Evolutionary conservation across 768 basidiomycete genomes (phyloP).

Genomic region (Macrolepiota albuminosa): DNA sequence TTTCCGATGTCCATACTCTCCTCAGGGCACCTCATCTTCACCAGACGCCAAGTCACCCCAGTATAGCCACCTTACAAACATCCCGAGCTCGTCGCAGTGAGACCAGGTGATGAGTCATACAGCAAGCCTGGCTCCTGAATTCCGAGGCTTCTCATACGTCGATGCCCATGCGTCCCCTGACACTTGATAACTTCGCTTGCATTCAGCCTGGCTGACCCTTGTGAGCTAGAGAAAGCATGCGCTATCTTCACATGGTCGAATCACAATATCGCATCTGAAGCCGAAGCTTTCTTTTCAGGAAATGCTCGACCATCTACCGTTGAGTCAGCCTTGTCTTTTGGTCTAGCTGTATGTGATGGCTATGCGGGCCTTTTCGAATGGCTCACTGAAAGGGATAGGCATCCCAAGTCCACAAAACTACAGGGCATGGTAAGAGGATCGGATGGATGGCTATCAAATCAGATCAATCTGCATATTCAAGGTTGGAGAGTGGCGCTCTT

Average conservation of each 20-base stretch:
- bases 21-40: constrained; percentile 3
- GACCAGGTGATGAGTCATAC: constrained; percentile 6
- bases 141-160: constrained; percentile 36
- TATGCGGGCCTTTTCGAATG: constrained; percentile 40
- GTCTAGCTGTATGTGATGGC: constrained; percentile 46
- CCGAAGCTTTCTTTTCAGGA: constrained; percentile 37
- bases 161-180: constrained; percentile 43
- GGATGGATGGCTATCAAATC: constrained; percentile 31
- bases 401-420: constrained; percentile 34
- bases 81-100: constrained; percentile 3
- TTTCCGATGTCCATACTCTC: not conserved
- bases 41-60: constrained; percentile 10
- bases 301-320: constrained; percentile 32
- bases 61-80: constrained; percentile 15
- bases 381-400: constrained; percentile 33
- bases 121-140: constrained; percentile 23
- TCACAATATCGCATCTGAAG: constrained; percentile 42
- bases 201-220: constrained; percentile 35
- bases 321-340: constrained; percentile 34
- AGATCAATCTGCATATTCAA: constrained; percentile 25
- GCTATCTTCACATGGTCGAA: constrained; percentile 45
- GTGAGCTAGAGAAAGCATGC: constrained; percentile 41
- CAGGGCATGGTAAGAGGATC: constrained; percentile 43
- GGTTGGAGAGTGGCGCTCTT: constrained; percentile 40
- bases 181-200: constrained; percentile 35